Evolutionary conservation across 164 flowering plant species (phyloP), one percentile per base, ranked within the genome.

Genomic region (Berberis thunbergii): DNA sequence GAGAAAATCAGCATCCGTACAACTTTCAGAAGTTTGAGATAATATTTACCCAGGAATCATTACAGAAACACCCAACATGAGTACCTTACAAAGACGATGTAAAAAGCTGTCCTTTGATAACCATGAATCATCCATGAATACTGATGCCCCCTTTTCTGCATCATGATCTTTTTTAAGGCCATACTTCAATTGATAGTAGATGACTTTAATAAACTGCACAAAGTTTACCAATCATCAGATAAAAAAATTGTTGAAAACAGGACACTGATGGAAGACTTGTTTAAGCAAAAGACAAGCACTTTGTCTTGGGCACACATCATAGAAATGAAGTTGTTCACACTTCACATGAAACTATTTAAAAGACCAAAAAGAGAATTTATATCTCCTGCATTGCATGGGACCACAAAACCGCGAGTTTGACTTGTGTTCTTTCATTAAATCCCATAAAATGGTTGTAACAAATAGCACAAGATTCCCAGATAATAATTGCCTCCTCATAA

Each of bases 51-150:
- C n/a, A 52, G 2, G n/a, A 52, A 26, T 26, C 26, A 26, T 11
- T 10, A 10, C 13, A 61, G 61, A 42, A 57, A 38, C 11, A 61
- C 41, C 40, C 6, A 4, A 52, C n/a, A 67, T 49, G 12, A 58
- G 45, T 75, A 89, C 98, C 96, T 89, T 89, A 75, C 84, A 88
- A 64, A 89, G 85, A 65, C 59, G 88, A 69, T 82, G 80, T 73
- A 89, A 65, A 77, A 93, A 93, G 67, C 83, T 86, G 75, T 93
- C 96, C 56, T 81, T 67, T 7, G 87, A 77, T 43, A 93, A 75
- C 96, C 87, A 93, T 41, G 89, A 88, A 52, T 89, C 92, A 70
- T 93, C 98, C 72, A 93, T 64, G 67, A 85, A 59, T 9, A 82
- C 58, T 39, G 87, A 73, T 49, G 74, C 70, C 41, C 78, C 84